phyloP scores from a whole-genome alignment of 2,329 filamentous ascomycete species.

The Xylariales sp. region DNA sequence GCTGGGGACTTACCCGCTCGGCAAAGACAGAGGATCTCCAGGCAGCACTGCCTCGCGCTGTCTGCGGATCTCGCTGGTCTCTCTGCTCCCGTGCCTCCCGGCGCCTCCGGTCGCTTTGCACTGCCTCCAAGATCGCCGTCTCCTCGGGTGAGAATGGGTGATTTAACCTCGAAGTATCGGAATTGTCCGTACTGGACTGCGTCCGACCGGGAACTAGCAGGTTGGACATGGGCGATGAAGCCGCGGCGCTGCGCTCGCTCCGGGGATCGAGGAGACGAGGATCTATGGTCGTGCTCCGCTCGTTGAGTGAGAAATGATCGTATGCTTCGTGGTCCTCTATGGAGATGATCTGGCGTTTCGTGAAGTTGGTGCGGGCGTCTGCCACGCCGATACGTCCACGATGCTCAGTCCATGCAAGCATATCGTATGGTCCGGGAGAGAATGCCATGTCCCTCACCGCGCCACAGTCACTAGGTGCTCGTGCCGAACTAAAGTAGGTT shows the following conservation, averaged over 20 bases:
- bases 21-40: conserved; percentile 48
- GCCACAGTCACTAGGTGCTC: conserved; percentile 75
- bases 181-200: conserved; percentile 48
- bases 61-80: conserved; percentile 45
- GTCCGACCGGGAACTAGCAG: conserved; percentile 48
- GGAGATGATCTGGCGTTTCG: conserved; percentile 74
- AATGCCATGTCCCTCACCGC: conserved; percentile 94
- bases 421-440: conserved; percentile 87
- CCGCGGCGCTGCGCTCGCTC: conserved; percentile 54
- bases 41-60: conserved; percentile 39
- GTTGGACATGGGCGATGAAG: conserved; percentile 50
- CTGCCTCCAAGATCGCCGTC: conserved; percentile 66
- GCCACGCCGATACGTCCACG: conserved; percentile 79
- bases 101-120: conserved; percentile 64
- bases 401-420: conserved; percentile 94
- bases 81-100: conserved; percentile 56
- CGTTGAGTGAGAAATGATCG: conserved; percentile 66
- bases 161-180: conserved; percentile 59
- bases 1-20: conserved; percentile 50
- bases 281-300: conserved; percentile 66
- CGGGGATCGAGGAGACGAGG: conserved; percentile 62
- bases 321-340: conserved; percentile 70
- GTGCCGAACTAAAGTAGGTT: conserved; percentile 80
- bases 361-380: conserved; percentile 75
- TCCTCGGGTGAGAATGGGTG: conserved; percentile 66